Evolutionary conservation across 2,329 filamentous ascomycete genomes (phyloP).

Genomic region (Clonostachys chloroleuca): DNA sequence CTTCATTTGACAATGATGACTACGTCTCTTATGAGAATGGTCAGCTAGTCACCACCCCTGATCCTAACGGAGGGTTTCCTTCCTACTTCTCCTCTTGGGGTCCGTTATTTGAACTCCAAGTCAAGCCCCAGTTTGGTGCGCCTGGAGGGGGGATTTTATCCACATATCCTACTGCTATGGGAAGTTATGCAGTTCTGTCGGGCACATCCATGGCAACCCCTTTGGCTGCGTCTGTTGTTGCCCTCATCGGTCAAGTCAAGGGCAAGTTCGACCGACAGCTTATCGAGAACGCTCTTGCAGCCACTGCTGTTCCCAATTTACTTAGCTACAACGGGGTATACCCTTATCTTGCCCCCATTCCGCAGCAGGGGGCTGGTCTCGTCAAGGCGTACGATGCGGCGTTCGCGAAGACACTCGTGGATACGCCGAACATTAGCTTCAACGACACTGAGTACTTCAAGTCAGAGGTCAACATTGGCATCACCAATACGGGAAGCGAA

Average conservation of each 20-base stretch:
- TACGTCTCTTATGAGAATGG: conserved; percentile 36
- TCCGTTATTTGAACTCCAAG: conserved; percentile 52
- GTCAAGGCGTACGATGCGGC: conserved; percentile 57
- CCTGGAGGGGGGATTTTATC: conserved; percentile 55
- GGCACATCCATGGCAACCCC: conserved; percentile 60
- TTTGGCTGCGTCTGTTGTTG: conserved; percentile 47
- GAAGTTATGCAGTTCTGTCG: conserved; percentile 45
- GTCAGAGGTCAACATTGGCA: conserved; percentile 42
- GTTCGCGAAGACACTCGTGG: conserved; percentile 46
- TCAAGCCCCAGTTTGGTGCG: conserved; percentile 50
- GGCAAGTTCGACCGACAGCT: conserved; percentile 42
- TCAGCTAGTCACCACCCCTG: conserved; percentile 42
- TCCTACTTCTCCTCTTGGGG: conserved; percentile 55
- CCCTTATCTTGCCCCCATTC: conserved; percentile 43
- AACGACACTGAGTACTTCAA: conserved; percentile 58
- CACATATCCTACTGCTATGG: conserved; percentile 42
- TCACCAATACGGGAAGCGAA: conserved; percentile 47
- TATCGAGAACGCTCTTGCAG: conserved; percentile 42
- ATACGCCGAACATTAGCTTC: conserved; percentile 52
- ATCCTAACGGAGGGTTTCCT: conserved; percentile 48
- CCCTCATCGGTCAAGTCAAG: conserved; percentile 46
- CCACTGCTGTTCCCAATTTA: conserved; percentile 40
- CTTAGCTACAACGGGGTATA: conserved; percentile 37
- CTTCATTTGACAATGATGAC: conserved; percentile 39
- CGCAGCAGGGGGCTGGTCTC: conserved; percentile 57